Percentiles rank a stretch among this genome's conserved stretches.
phyloP scores from a whole-genome alignment of 2,329 filamentous ascomycete species.

The Bimuria novae-zelandiae region DNA sequence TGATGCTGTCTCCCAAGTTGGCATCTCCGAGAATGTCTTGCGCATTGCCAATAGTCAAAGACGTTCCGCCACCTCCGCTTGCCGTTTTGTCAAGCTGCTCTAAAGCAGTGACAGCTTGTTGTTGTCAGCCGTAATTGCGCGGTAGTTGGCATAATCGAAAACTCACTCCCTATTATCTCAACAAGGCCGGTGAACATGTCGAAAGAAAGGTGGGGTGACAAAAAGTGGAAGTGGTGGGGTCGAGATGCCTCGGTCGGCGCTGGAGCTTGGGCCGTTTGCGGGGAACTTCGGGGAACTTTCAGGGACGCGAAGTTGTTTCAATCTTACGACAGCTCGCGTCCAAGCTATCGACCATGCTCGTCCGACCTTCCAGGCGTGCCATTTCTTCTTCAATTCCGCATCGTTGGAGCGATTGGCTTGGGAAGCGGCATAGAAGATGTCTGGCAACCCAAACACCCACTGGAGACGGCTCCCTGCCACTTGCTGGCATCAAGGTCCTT shows the following conservation, averaged over 20 bases:
- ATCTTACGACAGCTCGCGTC: constrained; percentile 3
- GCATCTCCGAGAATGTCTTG: constrained; percentile 81
- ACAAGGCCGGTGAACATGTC: constrained; percentile 84
- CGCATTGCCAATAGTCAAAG: constrained; percentile 78
- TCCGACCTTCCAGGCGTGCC: constrained; percentile 22
- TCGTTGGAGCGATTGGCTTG: constrained; percentile 17
- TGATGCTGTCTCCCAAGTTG: constrained; percentile 89
- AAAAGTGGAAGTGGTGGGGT: constrained; percentile 25
- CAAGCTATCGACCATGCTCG: constrained; percentile 20
- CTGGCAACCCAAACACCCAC: constrained; percentile 49
- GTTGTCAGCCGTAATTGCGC: constrained; percentile 30
- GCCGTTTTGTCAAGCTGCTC: constrained; percentile 76
- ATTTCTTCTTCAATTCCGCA: constrained; percentile 9
- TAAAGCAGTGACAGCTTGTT: constrained; percentile 78
- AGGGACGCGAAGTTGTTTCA: not conserved
- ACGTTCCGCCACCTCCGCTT: constrained; percentile 77
- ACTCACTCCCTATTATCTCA: constrained; percentile 77
- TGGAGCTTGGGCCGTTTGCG: constrained; percentile 17
- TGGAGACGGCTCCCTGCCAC: constrained; percentile 62
- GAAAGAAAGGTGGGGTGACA: constrained; percentile 10
- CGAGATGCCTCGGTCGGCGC: constrained; percentile 25
- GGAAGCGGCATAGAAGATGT: constrained; percentile 29
- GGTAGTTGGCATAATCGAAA: constrained; percentile 1
- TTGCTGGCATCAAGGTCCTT: constrained; percentile 85
- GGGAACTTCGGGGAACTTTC: constrained; percentile 7